Base-by-base conservation (phyloP, 2,329 filamentous ascomycete genomes). In the Hysterium pulicare region DNA sequence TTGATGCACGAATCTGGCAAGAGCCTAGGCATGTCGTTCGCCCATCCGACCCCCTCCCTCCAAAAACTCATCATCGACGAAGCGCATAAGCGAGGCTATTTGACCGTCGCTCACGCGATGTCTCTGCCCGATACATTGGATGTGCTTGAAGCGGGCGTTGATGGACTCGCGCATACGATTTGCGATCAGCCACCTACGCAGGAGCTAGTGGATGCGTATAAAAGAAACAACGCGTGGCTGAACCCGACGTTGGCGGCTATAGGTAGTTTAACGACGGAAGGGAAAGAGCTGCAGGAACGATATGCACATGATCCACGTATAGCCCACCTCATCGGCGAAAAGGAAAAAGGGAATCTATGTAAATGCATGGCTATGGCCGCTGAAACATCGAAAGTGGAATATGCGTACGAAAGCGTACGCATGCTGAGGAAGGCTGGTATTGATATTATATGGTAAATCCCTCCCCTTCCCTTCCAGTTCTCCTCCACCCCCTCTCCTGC, bases 1-100 rank as follows among this genome's bases (percentile, higher is more conserved):
- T 55, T 77, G 36, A 74, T 77, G 66, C 71, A 77, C 47, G 74
- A 77, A 48, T 66, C 62, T 39, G 74, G 74, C 3, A 61, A 53
- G 6, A 54, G 61, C 7, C 59, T 76, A 54, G 66, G 67, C 2
- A 28, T 44, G 5, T 33, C 61, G 6, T 61, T 74, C 15, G 47
- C 51, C 4, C 59, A 70, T 24, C 73, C 74, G 0, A 61, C 66
- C 0, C 42, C 71, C 4, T 63, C 70, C 33, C 59, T 78, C 4
- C 74, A 78, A 46, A 66, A 58, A 37, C 66, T 64, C 3, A 61
- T 77, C 16, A 62, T 77, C 26, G 55, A 64, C 4, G 66, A 70
- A 38, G 59, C 71, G 0, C 65, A 65, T 21, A 54, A 53, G 31
- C 51, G 64, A 9, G 63, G 66, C 5, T 61, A 68, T 20, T 40